These are phyloP conservation scores for Suhomyces tanzawaensis DNA, from an alignment of 805 yeast species.

Conservation along the genomic window DNA sequence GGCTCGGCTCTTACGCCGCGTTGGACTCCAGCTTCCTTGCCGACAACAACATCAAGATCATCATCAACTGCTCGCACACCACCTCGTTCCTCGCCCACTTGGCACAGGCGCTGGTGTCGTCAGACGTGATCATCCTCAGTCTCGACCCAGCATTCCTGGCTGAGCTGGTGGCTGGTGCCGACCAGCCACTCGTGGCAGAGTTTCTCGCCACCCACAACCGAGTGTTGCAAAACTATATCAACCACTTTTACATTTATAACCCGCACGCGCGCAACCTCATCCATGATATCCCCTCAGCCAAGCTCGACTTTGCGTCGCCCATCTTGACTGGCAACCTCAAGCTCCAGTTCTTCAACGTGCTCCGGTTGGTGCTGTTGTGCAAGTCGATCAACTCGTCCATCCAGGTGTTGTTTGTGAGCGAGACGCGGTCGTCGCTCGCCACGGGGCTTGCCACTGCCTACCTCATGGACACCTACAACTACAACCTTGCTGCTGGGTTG, in stretches of 20 bases:
- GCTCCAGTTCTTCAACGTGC: constrained; percentile 34
- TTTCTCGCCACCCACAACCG: constrained; percentile 30
- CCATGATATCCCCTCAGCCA: constrained; percentile 28
- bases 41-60: constrained; percentile 30
- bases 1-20: constrained; percentile 24
- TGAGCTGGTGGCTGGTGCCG: constrained; percentile 13
- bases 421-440: constrained; percentile 22
- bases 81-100: constrained; percentile 26
- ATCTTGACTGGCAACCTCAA: constrained; percentile 38
- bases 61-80: constrained; percentile 39
- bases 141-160: constrained; percentile 32
- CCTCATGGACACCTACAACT: constrained; percentile 40
- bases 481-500: constrained; percentile 30
- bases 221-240: constrained; percentile 37
- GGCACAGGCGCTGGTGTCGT: constrained; percentile 23
- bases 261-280: constrained; percentile 26
- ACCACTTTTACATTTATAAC: constrained; percentile 33
- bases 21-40: constrained; percentile 8
- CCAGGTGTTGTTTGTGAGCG: constrained; percentile 34
- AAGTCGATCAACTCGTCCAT: constrained; percentile 30
- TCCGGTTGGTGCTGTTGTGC: constrained; percentile 34
- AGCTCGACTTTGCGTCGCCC: constrained; percentile 29
- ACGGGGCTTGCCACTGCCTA: constrained; percentile 35
- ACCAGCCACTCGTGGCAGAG: constrained; percentile 19
- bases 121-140: constrained; percentile 36